Conservation (phyloP, 345 rosid genomes). For the Citrus sinensis region DVS_A1.0 CM039161.1:4158001-4158500, state of each 20-base stretch:
- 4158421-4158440: neutral
- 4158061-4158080: neutral
- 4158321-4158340: neutral
- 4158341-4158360: neutral
- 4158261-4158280: neutral
- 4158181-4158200: neutral
- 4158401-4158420: neutral
- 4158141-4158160: neutral
- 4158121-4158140: neutral
- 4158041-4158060: neutral
- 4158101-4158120: neutral
- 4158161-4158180: too few species aligned
- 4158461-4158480: neutral
- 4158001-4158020: neutral
- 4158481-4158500: neutral
- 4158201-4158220: neutral
- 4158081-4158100: neutral
- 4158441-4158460: neutral
- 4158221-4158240: neutral
- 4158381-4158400: neutral
- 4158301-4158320: neutral
- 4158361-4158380: neutral
- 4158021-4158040: neutral
- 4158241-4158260: neutral
- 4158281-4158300: neutral